Evolutionary conservation across 116 monocot species (phyloP).

Genomic region (Papilionanthe hybrid): DNA sequence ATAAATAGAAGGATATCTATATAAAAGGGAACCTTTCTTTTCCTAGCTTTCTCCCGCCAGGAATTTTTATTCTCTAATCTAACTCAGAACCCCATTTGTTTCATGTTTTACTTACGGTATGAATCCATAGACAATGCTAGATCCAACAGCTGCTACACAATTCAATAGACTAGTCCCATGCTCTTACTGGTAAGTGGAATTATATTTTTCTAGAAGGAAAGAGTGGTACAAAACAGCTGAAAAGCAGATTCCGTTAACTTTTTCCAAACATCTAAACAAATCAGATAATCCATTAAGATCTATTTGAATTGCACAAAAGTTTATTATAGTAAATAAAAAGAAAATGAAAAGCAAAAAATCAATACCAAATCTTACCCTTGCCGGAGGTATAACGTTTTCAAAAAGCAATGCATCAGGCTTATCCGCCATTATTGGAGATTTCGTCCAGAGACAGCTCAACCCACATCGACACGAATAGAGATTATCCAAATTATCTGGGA

Average conservation of each 20-base stretch:
- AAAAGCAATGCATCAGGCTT: constrained; percentile 75
- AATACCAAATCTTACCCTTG: constrained; percentile 24
- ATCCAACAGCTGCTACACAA: not conserved
- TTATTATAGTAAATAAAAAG: not conserved
- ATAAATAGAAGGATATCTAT: too few relatives aligned
- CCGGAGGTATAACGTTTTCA: constrained; percentile 67
- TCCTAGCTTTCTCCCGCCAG: too few relatives aligned
- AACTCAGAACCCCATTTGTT: too few relatives aligned
- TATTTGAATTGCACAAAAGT: not conserved
- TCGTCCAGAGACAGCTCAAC: constrained; percentile 83
- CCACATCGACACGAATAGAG: constrained; percentile 78
- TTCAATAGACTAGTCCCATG: not conserved
- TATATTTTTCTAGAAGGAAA: not conserved
- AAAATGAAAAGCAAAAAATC: not conserved
- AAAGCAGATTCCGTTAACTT: too few relatives aligned
- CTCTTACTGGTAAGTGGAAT: not conserved
- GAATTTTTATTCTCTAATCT: too few relatives aligned
- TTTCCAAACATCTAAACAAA: too few relatives aligned
- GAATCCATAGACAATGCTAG: too few relatives aligned
- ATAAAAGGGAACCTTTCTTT: too few relatives aligned
- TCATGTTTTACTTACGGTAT: too few relatives aligned
- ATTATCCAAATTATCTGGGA: constrained; percentile 9
- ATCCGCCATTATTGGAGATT: constrained; percentile 62
- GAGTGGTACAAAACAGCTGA: not conserved
- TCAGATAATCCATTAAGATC: not conserved